These are phyloP conservation scores for Marasmius oreades DNA, from an alignment of 1,284 basidiomycete species.

Conservation along the genomic window DNA sequence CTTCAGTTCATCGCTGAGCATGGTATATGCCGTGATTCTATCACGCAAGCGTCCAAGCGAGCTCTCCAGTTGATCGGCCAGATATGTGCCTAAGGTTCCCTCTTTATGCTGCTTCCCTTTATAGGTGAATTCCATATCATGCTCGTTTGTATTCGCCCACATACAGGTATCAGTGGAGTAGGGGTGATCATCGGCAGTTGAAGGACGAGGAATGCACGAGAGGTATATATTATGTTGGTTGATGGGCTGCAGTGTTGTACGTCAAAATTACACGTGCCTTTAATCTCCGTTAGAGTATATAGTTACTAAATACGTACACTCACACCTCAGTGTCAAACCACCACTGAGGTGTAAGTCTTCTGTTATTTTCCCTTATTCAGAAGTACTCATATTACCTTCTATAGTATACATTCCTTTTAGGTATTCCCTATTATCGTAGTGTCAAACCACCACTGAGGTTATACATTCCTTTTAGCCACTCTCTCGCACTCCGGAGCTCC, in stretches of 20 bases:
- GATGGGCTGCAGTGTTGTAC: conserved; percentile 5
- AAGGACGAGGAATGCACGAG: neutral
- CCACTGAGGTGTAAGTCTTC: too few relatives aligned
- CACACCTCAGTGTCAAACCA: too few relatives aligned
- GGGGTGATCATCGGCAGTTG: neutral
- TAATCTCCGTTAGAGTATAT: too few relatives aligned
- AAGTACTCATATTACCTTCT: too few relatives aligned
- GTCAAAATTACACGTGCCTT: too few relatives aligned
- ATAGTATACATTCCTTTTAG: too few relatives aligned
- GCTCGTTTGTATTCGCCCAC: neutral
- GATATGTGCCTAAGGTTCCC: neutral
- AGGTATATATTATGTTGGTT: neutral
- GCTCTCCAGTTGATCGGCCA: neutral
- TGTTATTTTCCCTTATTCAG: too few relatives aligned
- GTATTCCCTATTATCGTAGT: too few relatives aligned
- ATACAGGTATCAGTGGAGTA: neutral
- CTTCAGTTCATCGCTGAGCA: neutral
- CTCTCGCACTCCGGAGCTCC: too few relatives aligned
- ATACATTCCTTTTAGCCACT: too few relatives aligned
- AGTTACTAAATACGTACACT: too few relatives aligned
- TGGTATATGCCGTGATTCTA: neutral
- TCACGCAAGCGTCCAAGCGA: neutral
- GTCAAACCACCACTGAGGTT: too few relatives aligned
- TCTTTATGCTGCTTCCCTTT: neutral
- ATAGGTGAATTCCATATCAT: neutral